These are phyloP conservation scores for Coccomyxa sp. DNA, from an alignment of 139 green algal genomes.

Conservation along the genomic window DNA sequence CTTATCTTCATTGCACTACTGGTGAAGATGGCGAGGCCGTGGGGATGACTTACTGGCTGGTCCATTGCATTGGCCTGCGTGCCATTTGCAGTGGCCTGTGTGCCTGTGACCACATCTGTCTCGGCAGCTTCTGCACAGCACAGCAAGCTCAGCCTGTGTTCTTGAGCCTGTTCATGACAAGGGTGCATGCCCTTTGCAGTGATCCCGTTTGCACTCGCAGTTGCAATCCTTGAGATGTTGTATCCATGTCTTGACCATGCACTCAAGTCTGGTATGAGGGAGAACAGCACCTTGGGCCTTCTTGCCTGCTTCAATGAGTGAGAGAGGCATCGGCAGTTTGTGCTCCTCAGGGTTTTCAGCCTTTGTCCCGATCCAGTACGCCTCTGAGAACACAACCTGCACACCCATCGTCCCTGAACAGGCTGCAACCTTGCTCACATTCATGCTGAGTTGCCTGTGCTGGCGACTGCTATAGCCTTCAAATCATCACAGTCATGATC, in stretches of 20 bases:
- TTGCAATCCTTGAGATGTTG: not conserved
- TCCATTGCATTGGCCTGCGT: not conserved
- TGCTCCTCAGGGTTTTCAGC: constrained; percentile 82
- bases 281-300: not conserved
- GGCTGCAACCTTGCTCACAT: too few relatives aligned
- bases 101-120: not conserved
- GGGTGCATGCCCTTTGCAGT: not conserved
- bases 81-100: not conserved
- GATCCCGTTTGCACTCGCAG: not conserved
- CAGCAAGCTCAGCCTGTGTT: too few relatives aligned
- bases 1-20: not conserved
- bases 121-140: not conserved
- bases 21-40: not conserved
- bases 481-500: too few relatives aligned
- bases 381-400: constrained; percentile 78
- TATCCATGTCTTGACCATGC: too few relatives aligned
- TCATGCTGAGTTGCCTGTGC: too few relatives aligned
- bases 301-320: constrained; percentile 22
- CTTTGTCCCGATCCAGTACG: constrained; percentile 68
- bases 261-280: too few relatives aligned
- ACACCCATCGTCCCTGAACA: not conserved
- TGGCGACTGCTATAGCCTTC: too few relatives aligned
- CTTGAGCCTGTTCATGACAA: not conserved
- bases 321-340: constrained; percentile 58
- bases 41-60: not conserved